phyloP scores from a whole-genome alignment of 2,329 filamentous ascomycete genomes.

The Neofusicoccum laricinum region DNA sequence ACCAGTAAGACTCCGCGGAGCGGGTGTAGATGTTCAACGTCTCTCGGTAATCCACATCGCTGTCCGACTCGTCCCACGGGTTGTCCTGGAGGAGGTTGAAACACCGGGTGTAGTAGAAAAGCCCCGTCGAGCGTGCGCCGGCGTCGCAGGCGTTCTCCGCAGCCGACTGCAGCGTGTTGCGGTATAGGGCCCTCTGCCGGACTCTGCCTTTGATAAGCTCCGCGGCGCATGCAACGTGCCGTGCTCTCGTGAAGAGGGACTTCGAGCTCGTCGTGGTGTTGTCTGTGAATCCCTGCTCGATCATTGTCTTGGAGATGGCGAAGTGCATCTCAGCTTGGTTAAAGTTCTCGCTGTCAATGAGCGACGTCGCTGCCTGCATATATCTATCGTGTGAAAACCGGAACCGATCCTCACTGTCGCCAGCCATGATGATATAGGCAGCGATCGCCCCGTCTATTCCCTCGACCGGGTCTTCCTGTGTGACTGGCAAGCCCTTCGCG shows the following conservation, averaged over 20 bases:
- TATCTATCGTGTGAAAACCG: slow-evolving; percentile 86
- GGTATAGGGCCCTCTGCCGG: slow-evolving; percentile 60
- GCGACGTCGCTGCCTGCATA: slow-evolving; percentile 63
- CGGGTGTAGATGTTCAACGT: slow-evolving; percentile 76
- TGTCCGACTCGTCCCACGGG: slow-evolving; percentile 67
- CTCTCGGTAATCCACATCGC: slow-evolving; percentile 82
- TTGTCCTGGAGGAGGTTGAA: slow-evolving; percentile 74
- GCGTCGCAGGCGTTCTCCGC: slow-evolving; percentile 77
- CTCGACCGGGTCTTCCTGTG: slow-evolving; percentile 66
- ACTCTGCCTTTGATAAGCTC: slow-evolving; percentile 70
- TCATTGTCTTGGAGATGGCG: slow-evolving; percentile 76
- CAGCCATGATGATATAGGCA: slow-evolving; percentile 75
- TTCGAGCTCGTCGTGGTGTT: slow-evolving; percentile 55
- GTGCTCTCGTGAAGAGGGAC: slow-evolving; percentile 67
- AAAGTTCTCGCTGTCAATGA: slow-evolving; percentile 59
- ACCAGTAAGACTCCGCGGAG: slow-evolving; percentile 78
- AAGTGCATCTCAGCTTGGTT: slow-evolving; percentile 83
- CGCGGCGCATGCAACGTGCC: slow-evolving; percentile 76
- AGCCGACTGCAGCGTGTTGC: slow-evolving; percentile 74
- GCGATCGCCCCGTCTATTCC: slow-evolving; percentile 81
- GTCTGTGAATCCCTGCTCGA: slow-evolving; percentile 61
- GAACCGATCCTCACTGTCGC: slow-evolving; percentile 82
- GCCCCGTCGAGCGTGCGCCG: slow-evolving; percentile 76
- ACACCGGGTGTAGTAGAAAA: slow-evolving; percentile 77
- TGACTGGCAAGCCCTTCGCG: slow-evolving; percentile 47